Base-by-base conservation (phyloP, 169 alveolate genomes). In the Eimeria brunetti region DNA sequence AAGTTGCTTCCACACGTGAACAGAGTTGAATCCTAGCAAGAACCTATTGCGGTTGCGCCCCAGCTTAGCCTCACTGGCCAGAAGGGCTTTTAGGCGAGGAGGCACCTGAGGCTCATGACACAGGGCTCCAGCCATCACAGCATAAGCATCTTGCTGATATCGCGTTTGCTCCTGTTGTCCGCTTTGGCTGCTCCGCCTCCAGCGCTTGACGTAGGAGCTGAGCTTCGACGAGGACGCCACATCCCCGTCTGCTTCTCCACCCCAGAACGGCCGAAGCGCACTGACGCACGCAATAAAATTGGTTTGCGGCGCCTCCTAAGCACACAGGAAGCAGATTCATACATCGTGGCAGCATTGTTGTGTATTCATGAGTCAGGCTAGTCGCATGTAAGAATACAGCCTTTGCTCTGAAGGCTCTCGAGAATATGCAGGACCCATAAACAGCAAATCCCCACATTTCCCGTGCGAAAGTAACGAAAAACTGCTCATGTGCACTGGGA, bases 1-100 rank as follows among this genome's bases (percentile, higher is more conserved):
- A n/a, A 89, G 88, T 24, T 89, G 95, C 64, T 46, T 56, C 89
- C 88, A 71, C 22, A 89, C 95, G 64, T 89, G 89, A 14, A 51
- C 60, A 30, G 71, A 33, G 33, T 89, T 85, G 89, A 89, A 89
- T 30, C 85, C 88, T 22, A 46, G 30, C 67, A 56, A 14, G 27
- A 30, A 30, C 41, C 73, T 62, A 16, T 16, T 30, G 44, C 69
- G 38, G 12, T 16, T 33, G 9, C 62, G 75, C 88, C 24, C 76
- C 49, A 30, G 67, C 36, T 36, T 46, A 11, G 88, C 78, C 41
- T 56, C 89, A 49, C 64, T 24, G 24, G 76, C 80, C 58, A 73
- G 18, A n/a, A 76, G 88, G 33, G 73, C 89, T 38, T 27, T n/a
- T 53, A 51, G 62, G 44, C 78, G 76, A 11, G 89, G n/a, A 41